Percentiles rank a stretch among this genome's conserved stretches.
phyloP scores from a whole-genome alignment of 2,329 filamentous ascomycete genomes.

The Calycina herbarum region DNA sequence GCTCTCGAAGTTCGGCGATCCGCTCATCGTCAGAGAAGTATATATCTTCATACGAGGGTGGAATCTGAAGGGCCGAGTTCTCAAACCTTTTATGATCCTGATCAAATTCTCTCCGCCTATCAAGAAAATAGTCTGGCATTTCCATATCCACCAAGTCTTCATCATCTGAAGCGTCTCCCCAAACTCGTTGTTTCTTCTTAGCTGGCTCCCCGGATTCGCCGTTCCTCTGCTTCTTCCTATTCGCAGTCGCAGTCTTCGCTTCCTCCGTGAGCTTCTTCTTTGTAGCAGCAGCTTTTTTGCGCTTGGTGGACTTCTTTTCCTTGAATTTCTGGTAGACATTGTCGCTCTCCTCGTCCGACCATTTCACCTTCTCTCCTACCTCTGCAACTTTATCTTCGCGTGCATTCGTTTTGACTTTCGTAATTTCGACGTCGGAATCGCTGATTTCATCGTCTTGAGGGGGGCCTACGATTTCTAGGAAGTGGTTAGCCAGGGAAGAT shows the following conservation, averaged over 20 bases:
- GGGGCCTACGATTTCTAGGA: slow-evolving; percentile 26
- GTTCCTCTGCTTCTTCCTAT: slow-evolving; percentile 29
- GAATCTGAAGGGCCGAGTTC: slow-evolving; percentile 70
- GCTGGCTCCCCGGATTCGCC: slow-evolving; percentile 27
- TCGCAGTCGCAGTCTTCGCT: slow-evolving; percentile 41
- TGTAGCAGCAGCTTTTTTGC: slow-evolving; percentile 50
- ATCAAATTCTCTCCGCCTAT: slow-evolving; percentile 71
- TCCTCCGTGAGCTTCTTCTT: slow-evolving; percentile 47
- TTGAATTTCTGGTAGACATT: slow-evolving; percentile 65
- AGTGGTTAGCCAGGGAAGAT: slow-evolving; percentile 17
- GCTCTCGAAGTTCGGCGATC: slow-evolving; percentile 62
- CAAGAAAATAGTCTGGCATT: slow-evolving; percentile 71
- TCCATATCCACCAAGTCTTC: slow-evolving; percentile 33
- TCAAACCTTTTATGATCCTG: slow-evolving; percentile 57
- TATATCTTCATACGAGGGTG: slow-evolving; percentile 74
- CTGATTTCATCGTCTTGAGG: slow-evolving; percentile 19
- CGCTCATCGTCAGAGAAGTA: slow-evolving; percentile 72
- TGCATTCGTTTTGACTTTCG: slow-evolving; percentile 20
- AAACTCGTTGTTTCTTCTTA: slow-evolving; percentile 31
- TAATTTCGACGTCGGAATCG: slow-evolving; percentile 28
- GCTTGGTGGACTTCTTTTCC: slow-evolving; percentile 54
- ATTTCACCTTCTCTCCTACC: slow-evolving; percentile 44
- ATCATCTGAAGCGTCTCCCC: slow-evolving; percentile 34
- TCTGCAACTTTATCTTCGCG: slow-evolving; percentile 25
- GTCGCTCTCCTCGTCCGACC: slow-evolving; percentile 59